Conservation (phyloP, 1,284 basidiomycete genomes). For the Heterobasidion irregulare region DNA sequence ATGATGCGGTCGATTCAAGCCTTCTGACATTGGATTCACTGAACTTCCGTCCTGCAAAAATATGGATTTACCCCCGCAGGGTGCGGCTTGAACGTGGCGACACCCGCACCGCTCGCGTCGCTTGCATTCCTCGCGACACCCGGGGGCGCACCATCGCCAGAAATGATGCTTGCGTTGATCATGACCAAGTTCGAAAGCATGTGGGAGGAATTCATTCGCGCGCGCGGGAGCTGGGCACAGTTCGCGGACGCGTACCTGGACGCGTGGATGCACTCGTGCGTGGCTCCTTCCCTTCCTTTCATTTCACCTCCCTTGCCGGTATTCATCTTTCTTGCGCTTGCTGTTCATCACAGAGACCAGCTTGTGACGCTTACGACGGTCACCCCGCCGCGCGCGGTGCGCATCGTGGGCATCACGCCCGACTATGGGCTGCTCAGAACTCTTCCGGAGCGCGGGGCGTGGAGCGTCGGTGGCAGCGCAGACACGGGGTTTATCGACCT, state of each 20-base stretch:
- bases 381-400: conserved; percentile 60
- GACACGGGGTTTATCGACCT: conserved; percentile 43
- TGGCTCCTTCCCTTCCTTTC: too few relatives aligned
- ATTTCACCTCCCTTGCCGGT: not conserved
- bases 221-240: conserved; percentile 62
- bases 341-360: conserved; percentile 60
- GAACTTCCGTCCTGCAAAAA: too few relatives aligned
- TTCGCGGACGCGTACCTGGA: conserved; percentile 76
- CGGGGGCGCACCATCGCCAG: conserved; percentile 49
- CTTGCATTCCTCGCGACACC: conserved; percentile 60
- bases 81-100: conserved; percentile 86
- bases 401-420: conserved; percentile 81
- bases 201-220: conserved; percentile 66
- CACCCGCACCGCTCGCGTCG: conserved; percentile 78
- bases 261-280: conserved; percentile 87
- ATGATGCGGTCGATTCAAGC: not conserved
- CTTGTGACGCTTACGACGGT: conserved; percentile 76
- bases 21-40: too few relatives aligned
- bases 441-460: conserved; percentile 45
- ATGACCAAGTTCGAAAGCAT: conserved; percentile 74
- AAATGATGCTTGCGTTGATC: conserved; percentile 70
- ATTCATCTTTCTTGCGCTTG: conserved; percentile 1
- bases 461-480: conserved; percentile 18
- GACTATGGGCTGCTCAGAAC: conserved; percentile 88
- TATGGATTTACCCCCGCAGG: conserved; percentile 35